Evolutionary conservation across 371 early-diverging fungal genomes (phyloP).

Genomic region (Capillidium rhysosporum): DNA sequence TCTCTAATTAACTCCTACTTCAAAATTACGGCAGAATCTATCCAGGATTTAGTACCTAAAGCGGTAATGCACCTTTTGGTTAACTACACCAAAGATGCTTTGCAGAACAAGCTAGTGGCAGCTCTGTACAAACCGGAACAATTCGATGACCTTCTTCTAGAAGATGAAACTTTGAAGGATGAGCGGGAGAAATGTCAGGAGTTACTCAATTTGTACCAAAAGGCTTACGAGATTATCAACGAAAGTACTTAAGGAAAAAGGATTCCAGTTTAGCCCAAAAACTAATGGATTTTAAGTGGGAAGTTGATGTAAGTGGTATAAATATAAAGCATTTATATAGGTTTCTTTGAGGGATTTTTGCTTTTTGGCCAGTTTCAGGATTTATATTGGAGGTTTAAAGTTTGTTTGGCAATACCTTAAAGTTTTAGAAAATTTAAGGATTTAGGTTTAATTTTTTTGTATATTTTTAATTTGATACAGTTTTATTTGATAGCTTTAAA

Average conservation of each 20-base stretch:
- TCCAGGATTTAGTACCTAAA: slow-evolving; percentile 82
- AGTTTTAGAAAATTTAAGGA: too few relatives aligned
- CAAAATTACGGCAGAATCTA: slow-evolving; percentile 57
- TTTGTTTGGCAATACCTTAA: too few relatives aligned
- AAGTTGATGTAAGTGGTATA: too few relatives aligned
- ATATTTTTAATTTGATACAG: too few relatives aligned
- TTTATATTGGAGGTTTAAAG: too few relatives aligned
- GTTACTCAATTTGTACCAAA: slow-evolving; percentile 56
- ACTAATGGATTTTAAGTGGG: too few relatives aligned
- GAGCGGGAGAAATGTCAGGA: slow-evolving; percentile 57
- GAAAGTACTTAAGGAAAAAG: slow-evolving; percentile 49
- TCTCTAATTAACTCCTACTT: slow-evolving; percentile 67
- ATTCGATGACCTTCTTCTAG: slow-evolving; percentile 48
- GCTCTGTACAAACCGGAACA: slow-evolving; percentile 59
- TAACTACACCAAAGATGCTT: slow-evolving; percentile 44
- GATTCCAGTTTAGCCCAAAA: too few relatives aligned
- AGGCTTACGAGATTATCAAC: slow-evolving; percentile 53
- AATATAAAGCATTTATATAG: too few relatives aligned
- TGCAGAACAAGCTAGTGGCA: slow-evolving; percentile 67
- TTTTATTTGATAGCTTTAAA: too few relatives aligned
- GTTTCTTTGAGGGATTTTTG: too few relatives aligned
- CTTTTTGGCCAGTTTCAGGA: too few relatives aligned
- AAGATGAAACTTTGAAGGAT: slow-evolving; percentile 48
- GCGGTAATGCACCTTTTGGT: slow-evolving; percentile 77
- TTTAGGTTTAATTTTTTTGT: too few relatives aligned